Base-by-base conservation (phyloP, 495 filamentous ascomycete genomes). In the Aspergillus bridgeri region DNA sequence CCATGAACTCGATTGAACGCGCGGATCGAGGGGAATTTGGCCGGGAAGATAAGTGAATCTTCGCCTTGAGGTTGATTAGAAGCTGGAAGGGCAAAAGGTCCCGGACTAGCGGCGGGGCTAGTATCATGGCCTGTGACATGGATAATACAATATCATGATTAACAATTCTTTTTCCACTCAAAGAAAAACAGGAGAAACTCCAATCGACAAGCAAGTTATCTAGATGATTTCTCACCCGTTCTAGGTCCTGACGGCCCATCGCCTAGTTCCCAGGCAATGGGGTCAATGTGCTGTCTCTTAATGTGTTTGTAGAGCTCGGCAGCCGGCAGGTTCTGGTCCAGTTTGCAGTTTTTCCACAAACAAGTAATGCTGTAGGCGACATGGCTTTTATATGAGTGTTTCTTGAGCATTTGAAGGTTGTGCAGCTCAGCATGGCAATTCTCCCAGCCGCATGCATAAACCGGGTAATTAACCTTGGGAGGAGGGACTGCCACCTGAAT, bases 341-440 rank as follows among this genome's bases (percentile, higher is more conserved):
- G 53, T 0, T 55, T 25, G 48, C 76, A 79, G 8, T 48, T 64
- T 20, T 63, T 52, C 76, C 76, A 79, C 20, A 46, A 58, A 50
- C 76, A 79, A 15, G 27, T 58, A 42, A 65, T 67, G 59, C 48
- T 63, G 38, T 70, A 58, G 1, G 67, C 65, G 4, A 74, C 64
- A 43, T 79, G 89, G 5, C 85, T 71, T 53, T 85, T 80, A 27
- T 76, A 61, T 20, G 92, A 64, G 65, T 95, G 90, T 53, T 80
- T 82, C 54, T 83, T 82, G 20, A 94, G 75, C 0, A 85, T 85
- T 2, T 86, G 81, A 29, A 91, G 65, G 64, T 92, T 92, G 60
- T 93, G 89, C 3, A 94, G 74, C 65, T 91, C 81, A 0, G 86
- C 83, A 5, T 77, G 75, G 63, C 90, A 95, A 7, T 72, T 67